Evolutionary conservation across 2,329 filamentous ascomycete species (phyloP).

Genomic region (Ceratocystis alfenasii): DNA sequence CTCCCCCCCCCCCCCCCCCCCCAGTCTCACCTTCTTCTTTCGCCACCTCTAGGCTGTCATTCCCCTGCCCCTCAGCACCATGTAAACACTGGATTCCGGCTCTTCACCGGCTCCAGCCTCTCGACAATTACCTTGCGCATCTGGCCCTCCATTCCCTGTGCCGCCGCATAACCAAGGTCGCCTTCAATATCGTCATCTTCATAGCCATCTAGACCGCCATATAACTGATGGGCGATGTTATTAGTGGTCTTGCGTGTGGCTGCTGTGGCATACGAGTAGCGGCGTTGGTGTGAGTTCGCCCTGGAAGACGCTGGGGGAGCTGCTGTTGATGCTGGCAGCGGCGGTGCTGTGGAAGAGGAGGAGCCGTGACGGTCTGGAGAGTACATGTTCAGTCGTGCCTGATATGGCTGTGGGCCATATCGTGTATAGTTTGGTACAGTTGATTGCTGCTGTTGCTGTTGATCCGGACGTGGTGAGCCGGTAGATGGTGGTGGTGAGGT

Average conservation of each 20-base stretch:
- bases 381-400: constrained; percentile 34
- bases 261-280: constrained; percentile 43
- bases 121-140: constrained; percentile 94
- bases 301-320: constrained; percentile 27
- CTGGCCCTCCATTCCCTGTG: constrained; percentile 84
- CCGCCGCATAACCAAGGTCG: constrained; percentile 86
- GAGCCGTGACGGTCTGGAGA: constrained; percentile 35
- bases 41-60: background rate
- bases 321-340: constrained; percentile 27
- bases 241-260: constrained; percentile 38
- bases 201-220: constrained; percentile 45
- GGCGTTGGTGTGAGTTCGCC: constrained; percentile 31
- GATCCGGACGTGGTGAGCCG: background rate
- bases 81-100: constrained; percentile 87
- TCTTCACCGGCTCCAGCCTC: constrained; percentile 88
- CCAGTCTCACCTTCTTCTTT: background rate
- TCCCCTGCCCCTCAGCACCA: constrained; percentile 57
- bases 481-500: constrained; percentile 29
- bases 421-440: constrained; percentile 16
- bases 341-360: background rate
- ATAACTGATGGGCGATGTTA: constrained; percentile 43
- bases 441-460: constrained; percentile 9
- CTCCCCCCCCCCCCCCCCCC: background rate
- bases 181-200: constrained; percentile 73
- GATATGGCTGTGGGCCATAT: constrained; percentile 32